Percentiles rank a stretch among this genome's conserved stretches.
phyloP scores from a whole-genome alignment of 2,329 filamentous ascomycete species.

The Fusarium haematococcum region DNA sequence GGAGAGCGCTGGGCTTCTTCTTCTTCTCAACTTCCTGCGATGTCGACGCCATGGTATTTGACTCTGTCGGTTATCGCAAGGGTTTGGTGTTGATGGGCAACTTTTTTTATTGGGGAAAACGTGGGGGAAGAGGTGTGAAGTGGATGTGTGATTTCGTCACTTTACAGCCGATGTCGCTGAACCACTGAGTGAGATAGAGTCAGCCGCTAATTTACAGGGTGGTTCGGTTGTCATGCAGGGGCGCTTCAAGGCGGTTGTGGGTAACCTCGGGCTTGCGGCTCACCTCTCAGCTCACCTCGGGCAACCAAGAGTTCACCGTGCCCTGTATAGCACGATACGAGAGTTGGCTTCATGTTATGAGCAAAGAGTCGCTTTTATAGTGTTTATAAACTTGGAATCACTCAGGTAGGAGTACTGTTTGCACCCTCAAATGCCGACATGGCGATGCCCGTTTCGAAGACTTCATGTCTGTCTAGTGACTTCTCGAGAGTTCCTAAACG shows the following conservation, averaged over 20 bases:
- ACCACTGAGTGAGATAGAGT: neutral
- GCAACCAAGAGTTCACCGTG: neutral
- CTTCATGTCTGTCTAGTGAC: neutral
- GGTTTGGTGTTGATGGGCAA: neutral
- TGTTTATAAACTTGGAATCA: neutral
- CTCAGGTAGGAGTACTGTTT: neutral
- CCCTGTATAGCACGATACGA: neutral
- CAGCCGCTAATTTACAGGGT: neutral
- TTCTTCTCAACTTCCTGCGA: slow-evolving; percentile 47
- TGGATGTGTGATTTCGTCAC: slow-evolving; percentile 42
- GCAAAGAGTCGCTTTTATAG: neutral
- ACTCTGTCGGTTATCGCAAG: slow-evolving; percentile 2
- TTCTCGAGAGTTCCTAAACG: neutral
- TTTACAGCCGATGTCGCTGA: slow-evolving; percentile 43
- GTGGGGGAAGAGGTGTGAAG: slow-evolving; percentile 23
- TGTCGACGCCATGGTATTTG: slow-evolving; percentile 45
- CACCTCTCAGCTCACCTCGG: neutral
- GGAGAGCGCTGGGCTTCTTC: slow-evolving; percentile 77
- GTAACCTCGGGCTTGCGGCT: slow-evolving; percentile 19
- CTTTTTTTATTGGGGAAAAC: slow-evolving; percentile 26
- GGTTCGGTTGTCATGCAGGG: neutral
- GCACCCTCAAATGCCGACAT: neutral
- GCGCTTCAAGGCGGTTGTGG: neutral
- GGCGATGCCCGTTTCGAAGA: neutral
- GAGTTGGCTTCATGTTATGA: neutral